These are phyloP conservation scores for Tympanopsis confertula DNA, from an alignment of 2,329 filamentous ascomycete genomes.

Conservation along the genomic window DNA sequence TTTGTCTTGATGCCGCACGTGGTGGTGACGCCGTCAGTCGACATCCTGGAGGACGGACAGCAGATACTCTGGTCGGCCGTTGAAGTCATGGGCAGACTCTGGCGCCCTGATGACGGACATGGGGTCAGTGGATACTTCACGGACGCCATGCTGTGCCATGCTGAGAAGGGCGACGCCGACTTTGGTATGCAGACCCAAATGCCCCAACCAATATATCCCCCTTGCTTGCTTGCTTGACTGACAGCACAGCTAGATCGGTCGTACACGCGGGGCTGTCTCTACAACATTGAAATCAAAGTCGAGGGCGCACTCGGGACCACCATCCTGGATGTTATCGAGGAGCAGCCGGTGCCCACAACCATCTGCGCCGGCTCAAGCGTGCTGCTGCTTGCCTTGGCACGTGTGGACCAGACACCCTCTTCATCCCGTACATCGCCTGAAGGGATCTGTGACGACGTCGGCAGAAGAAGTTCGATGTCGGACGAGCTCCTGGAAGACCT, in stretches of 20 bases:
- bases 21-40: slow-evolving; percentile 27
- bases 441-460: slow-evolving; percentile 2
- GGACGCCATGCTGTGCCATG: slow-evolving; percentile 5
- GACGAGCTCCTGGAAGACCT: slow-evolving; percentile 47
- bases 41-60: slow-evolving; percentile 17
- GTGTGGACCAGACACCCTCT: slow-evolving; percentile 14
- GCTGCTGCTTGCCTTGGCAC: slow-evolving; percentile 35
- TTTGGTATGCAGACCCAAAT: too few species aligned
- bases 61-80: slow-evolving; percentile 34
- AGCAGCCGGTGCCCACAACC: slow-evolving; percentile 15
- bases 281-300: slow-evolving; percentile 34
- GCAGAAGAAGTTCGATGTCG: slow-evolving; percentile 25
- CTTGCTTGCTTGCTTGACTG: too few species aligned
- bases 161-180: too few species aligned
- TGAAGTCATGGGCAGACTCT: slow-evolving; percentile 30
- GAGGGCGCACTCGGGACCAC: slow-evolving; percentile 25
- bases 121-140: slow-evolving; percentile 3
- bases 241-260: neutral
- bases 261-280: slow-evolving; percentile 31
- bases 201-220: too few species aligned
- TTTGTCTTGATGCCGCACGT: slow-evolving; percentile 28
- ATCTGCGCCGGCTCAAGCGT: slow-evolving; percentile 29
- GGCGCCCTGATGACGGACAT: slow-evolving; percentile 7
- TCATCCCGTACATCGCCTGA: neutral
- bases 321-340: slow-evolving; percentile 32